phyloP scores from a whole-genome alignment of 805 yeast species.

The Priceomyces medius region DNA sequence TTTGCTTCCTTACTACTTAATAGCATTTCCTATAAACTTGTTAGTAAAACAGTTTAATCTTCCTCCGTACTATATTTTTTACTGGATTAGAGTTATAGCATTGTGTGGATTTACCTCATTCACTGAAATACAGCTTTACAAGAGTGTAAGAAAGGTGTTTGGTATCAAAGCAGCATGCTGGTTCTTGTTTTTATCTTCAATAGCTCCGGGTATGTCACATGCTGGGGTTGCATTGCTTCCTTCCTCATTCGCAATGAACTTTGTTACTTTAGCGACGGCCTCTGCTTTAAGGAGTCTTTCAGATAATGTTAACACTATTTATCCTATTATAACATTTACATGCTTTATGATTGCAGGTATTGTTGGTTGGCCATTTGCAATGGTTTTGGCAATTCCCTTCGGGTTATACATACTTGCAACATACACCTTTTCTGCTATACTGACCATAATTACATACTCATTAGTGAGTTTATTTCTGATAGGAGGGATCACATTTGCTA shows the following conservation, averaged over 20 bases:
- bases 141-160: conserved; percentile 36
- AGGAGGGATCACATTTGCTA: conserved; percentile 26
- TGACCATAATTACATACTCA: conserved; percentile 4
- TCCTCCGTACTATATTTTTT: conserved; percentile 45
- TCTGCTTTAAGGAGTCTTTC: conserved; percentile 28
- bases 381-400: conserved; percentile 64
- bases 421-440: conserved; percentile 5
- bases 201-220: conserved; percentile 83
- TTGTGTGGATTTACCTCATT: conserved; percentile 36
- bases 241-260: conserved; percentile 64
- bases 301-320: background rate
- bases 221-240: conserved; percentile 87
- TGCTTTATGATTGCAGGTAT: conserved; percentile 67
- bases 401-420: conserved; percentile 30
- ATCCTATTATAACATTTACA: conserved; percentile 27
- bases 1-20: conserved; percentile 48
- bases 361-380: conserved; percentile 88
- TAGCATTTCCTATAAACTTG: conserved; percentile 21
- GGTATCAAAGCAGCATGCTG: conserved; percentile 47
- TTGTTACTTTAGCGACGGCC: conserved; percentile 46
- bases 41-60: conserved; percentile 12
- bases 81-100: conserved; percentile 46
- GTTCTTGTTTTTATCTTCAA: conserved; percentile 60
- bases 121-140: conserved; percentile 55
- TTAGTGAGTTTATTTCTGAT: conserved; percentile 15